Conservation (phyloP, 2,329 filamentous ascomycete genomes). For the Iodosphaeria phyllophila region DNA sequence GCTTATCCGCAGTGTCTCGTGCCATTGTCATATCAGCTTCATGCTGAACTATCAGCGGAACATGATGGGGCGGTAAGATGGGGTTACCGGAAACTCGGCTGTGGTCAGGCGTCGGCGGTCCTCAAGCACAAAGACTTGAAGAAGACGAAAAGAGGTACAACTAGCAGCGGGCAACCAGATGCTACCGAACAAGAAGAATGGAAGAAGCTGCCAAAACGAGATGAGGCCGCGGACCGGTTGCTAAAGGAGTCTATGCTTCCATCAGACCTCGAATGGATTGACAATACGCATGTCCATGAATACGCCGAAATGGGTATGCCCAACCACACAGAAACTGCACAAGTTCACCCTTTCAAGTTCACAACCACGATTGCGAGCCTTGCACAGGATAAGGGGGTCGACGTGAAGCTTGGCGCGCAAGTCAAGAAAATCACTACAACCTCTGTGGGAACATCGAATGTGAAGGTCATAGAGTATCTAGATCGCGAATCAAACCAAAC, state of each 20-base stretch:
- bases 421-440: slow-evolving; percentile 46
- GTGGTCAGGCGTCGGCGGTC: slow-evolving; percentile 35
- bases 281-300: slow-evolving; percentile 40
- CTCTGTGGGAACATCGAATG: slow-evolving; percentile 25
- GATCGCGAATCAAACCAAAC: slow-evolving; percentile 23
- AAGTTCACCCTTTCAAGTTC: slow-evolving; percentile 86
- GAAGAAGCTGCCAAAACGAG: slow-evolving; percentile 44
- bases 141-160: slow-evolving; percentile 8
- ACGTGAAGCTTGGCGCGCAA: slow-evolving; percentile 44
- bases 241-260: slow-evolving; percentile 46
- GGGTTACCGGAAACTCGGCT: slow-evolving; percentile 70
- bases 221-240: slow-evolving; percentile 24
- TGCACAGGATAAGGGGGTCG: slow-evolving; percentile 48
- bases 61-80: slow-evolving; percentile 62
- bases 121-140: slow-evolving; percentile 13
- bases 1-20: slow-evolving; percentile 77
- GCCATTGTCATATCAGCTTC: slow-evolving; percentile 67
- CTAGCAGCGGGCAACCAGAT: neutral
- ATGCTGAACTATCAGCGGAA: slow-evolving; percentile 67
- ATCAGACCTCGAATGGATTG: slow-evolving; percentile 69
- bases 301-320: slow-evolving; percentile 67
- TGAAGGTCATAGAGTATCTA: slow-evolving; percentile 42
- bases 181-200: slow-evolving; percentile 23
- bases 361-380: slow-evolving; percentile 68
- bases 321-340: slow-evolving; percentile 60